These are phyloP conservation scores for Diversispora epigaea DNA, from an alignment of 192 early-diverging fungal species.

Conservation along the genomic window DNA sequence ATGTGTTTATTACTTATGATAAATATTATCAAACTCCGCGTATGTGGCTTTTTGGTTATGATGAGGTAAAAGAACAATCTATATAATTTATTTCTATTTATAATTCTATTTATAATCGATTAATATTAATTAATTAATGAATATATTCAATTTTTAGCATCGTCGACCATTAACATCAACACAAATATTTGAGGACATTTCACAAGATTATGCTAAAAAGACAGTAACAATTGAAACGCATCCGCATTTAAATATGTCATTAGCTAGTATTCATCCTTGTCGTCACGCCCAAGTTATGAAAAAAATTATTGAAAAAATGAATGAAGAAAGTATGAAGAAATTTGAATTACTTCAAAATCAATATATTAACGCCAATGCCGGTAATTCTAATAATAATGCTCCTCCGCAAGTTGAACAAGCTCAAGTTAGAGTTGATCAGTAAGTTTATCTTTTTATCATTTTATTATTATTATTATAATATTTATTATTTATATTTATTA, in stretches of 20 bases:
- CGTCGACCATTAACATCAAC: constrained; percentile 77
- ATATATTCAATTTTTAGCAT: constrained; percentile 39
- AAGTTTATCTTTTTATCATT: constrained; percentile 35
- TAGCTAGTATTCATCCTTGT: constrained; percentile 98
- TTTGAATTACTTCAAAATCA: constrained; percentile 37
- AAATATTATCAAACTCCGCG: constrained; percentile 99
- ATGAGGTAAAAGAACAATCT: constrained; percentile 59
- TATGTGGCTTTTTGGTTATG: constrained; percentile 97
- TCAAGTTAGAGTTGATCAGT: constrained; percentile 87
- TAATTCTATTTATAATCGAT: too few species aligned
- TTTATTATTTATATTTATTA: not conserved
- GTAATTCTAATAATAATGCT: not conserved
- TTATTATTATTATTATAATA: not conserved
- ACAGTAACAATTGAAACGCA: constrained; percentile 98
- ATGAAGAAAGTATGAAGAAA: constrained; percentile 64
- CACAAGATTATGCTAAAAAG: constrained; percentile 98
- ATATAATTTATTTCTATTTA: not conserved
- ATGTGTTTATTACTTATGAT: constrained; percentile 99
- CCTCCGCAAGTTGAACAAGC: constrained; percentile 29
- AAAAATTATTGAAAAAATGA: constrained; percentile 84
- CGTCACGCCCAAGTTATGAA: constrained; percentile 98
- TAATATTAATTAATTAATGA: not conserved
- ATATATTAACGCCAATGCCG: not conserved
- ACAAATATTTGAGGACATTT: constrained; percentile 98
- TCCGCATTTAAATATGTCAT: constrained; percentile 82